Evolutionary conservation across 495 filamentous ascomycete species (phyloP).

Genomic region (Lasiosphaeria hispida): DNA sequence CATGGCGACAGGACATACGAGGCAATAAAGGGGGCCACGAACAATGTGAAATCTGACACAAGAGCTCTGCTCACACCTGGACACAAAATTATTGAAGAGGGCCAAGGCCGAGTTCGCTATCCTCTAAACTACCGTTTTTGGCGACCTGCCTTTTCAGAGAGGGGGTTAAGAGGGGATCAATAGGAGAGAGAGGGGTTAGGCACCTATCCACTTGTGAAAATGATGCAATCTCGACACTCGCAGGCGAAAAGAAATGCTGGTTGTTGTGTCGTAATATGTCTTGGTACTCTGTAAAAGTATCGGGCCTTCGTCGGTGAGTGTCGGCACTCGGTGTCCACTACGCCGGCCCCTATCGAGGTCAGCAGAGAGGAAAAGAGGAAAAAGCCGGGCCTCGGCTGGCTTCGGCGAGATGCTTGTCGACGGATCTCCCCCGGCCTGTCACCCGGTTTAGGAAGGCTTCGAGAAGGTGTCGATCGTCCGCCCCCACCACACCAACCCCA

Average conservation of each 20-base stretch:
- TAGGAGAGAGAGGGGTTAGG: too few species aligned
- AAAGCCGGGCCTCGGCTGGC: neutral
- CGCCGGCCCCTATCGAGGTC: too few species aligned
- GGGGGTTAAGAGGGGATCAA: too few species aligned
- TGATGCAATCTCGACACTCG: neutral
- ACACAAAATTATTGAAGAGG: neutral
- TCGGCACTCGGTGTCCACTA: too few species aligned
- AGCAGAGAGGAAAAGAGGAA: too few species aligned
- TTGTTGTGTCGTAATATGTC: neutral
- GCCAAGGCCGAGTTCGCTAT: neutral
- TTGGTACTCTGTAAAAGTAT: neutral
- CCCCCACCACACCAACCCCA: too few species aligned
- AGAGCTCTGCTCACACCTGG: too few species aligned
- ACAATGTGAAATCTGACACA: neutral
- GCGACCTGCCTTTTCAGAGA: too few species aligned
- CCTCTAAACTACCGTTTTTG: too few species aligned
- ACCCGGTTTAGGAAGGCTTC: constrained; percentile 3
- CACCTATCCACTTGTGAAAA: too few species aligned
- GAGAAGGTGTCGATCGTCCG: neutral
- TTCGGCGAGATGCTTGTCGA: neutral
- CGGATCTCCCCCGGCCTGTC: neutral
- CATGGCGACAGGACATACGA: constrained; percentile 10
- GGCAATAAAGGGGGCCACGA: neutral
- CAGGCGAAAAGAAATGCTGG: neutral
- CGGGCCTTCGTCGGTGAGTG: constrained; percentile 1